Evolutionary conservation across 441 rosid genomes (phyloP).

Genomic region (Syzygium syzygioides): DNA sequence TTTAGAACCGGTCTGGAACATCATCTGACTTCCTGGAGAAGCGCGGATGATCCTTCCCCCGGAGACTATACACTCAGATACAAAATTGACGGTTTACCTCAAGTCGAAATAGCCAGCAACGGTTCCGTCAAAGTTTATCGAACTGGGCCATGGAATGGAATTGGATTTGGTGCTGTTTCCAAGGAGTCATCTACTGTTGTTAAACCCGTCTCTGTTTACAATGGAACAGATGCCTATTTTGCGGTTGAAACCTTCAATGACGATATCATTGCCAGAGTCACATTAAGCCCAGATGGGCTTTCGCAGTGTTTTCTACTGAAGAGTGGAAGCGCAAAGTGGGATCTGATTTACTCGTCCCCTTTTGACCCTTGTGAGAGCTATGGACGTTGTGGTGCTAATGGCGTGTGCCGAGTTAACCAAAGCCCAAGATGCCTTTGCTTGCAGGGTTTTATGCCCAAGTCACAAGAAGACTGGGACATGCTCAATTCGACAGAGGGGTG

Average conservation of each 20-base stretch:
- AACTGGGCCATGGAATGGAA: not conserved
- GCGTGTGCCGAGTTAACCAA: not conserved
- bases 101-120: not conserved
- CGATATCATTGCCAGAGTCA: not conserved
- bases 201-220: not conserved
- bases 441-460: no score
- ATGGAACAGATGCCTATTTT: not conserved
- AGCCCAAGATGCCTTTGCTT: no score
- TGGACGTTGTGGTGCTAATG: not conserved
- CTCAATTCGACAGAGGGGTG: not conserved
- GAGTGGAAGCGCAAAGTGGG: not conserved
- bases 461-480: not conserved
- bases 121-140: not conserved
- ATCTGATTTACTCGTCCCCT: not conserved
- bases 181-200: no score
- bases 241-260: not conserved
- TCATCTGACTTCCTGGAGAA: slow-evolving; percentile 2
- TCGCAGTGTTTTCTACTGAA: not conserved
- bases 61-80: not conserved
- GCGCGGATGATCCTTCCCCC: not conserved
- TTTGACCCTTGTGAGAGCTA: not conserved
- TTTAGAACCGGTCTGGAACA: not conserved
- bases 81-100: not conserved
- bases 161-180: not conserved
- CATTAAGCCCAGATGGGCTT: not conserved